These are phyloP conservation scores for Sphagnum magellanicum DNA, from an alignment of 228 moss, liverwort and hornwort species.

Conservation along the genomic window DNA sequence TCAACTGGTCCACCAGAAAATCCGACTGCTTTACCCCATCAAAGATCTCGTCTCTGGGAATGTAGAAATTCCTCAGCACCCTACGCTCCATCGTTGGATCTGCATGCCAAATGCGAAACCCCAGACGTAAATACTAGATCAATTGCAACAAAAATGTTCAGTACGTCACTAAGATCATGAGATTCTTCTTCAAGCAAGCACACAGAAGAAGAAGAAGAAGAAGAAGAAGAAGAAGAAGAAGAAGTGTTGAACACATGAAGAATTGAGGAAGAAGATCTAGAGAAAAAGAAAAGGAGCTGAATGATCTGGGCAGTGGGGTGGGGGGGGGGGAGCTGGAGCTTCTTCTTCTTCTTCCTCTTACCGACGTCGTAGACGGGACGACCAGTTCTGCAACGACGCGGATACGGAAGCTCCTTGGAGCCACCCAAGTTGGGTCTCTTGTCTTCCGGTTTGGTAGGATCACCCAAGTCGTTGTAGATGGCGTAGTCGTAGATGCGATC, in stretches of 20 bases:
- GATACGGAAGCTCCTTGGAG: constrained; percentile 1
- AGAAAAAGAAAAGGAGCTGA: not conserved
- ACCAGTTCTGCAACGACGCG: constrained; percentile 8
- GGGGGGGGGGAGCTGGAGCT: too few species aligned
- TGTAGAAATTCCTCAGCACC: not conserved
- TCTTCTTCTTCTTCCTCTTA: not conserved
- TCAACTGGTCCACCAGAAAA: constrained; percentile 5
- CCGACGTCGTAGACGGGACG: not conserved
- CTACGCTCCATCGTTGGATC: constrained; percentile 7
- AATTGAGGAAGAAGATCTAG: not conserved
- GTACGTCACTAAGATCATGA: not conserved
- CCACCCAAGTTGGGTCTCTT: constrained; percentile 8
- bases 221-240: not conserved
- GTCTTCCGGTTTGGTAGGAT: not conserved
- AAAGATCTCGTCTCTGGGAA: constrained; percentile 9
- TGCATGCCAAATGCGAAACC: not conserved
- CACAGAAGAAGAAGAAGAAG: not conserved
- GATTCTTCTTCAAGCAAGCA: not conserved
- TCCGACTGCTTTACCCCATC: constrained; percentile 4
- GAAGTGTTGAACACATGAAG: not conserved
- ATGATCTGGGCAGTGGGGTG: too few species aligned
- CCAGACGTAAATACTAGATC: too few species aligned
- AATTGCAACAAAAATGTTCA: too few species aligned
- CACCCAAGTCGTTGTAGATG: constrained; percentile 12
- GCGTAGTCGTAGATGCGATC: constrained; percentile 14